A percentile compares a stretch with the other conserved stretches of the same genome.
phyloP scores from a whole-genome alignment of 176 grass and related monocot species.

The Triticum timopheevii region DNA sequence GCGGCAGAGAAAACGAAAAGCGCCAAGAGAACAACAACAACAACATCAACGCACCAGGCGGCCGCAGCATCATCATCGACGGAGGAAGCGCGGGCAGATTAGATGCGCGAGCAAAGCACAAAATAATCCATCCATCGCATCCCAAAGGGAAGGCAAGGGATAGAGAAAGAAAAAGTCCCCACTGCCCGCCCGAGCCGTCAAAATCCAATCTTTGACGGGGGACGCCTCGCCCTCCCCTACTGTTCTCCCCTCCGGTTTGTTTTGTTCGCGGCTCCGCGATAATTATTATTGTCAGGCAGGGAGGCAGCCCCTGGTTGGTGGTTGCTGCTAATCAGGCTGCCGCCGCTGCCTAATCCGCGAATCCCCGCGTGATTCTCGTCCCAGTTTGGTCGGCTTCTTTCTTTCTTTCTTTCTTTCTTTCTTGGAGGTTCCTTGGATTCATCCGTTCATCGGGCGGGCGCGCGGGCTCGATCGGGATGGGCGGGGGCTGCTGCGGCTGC shows the following conservation, averaged over 20 bases:
- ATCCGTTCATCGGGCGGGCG: background rate
- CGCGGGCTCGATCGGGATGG: conserved; percentile 48
- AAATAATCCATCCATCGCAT: conserved; percentile 8
- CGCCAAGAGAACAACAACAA: conserved; percentile 53
- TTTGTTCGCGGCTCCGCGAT: conserved; percentile 30
- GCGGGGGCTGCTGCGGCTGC: background rate
- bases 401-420: background rate
- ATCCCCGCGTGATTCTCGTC: conserved; percentile 25
- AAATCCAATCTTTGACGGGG: conserved; percentile 54
- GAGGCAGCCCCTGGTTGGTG: background rate
- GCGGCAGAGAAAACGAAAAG: conserved; percentile 52
- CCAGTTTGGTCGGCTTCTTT: background rate
- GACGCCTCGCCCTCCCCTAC: conserved; percentile 21
- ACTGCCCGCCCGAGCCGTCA: conserved; percentile 22
- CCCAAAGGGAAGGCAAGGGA: too few species aligned
- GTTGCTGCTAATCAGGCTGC: conserved; percentile 2
- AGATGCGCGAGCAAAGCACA: conserved; percentile 9
- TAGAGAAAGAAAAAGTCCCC: conserved; percentile 19
- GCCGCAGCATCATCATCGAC: conserved; percentile 24
- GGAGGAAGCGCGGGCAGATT: background rate
- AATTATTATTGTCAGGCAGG: background rate
- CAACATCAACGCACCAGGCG: conserved; percentile 16
- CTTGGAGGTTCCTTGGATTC: conserved; percentile 37
- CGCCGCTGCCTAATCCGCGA: conserved; percentile 32
- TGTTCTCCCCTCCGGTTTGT: conserved; percentile 25